Conservation (phyloP, 2,329 filamentous ascomycete species). For the Aureobasidium sp. region DNA sequence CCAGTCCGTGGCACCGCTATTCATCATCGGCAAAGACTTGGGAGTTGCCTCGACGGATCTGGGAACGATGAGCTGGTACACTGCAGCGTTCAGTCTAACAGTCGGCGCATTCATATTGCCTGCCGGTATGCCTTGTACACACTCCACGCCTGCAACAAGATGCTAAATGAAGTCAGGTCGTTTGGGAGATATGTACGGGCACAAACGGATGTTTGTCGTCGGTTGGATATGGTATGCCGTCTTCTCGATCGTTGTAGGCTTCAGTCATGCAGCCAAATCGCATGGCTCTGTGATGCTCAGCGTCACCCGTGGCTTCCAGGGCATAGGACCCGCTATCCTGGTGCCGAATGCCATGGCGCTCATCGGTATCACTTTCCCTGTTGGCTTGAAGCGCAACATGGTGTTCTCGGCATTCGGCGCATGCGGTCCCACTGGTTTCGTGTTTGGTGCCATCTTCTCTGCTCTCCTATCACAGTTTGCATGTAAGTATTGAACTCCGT, state of each 20-base stretch:
- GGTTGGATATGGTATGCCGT: conserved; percentile 33
- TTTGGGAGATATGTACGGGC: conserved; percentile 36
- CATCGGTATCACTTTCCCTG: conserved; percentile 27
- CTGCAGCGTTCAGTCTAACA: conserved; percentile 36
- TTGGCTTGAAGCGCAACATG: conserved; percentile 31
- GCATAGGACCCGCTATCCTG: conserved; percentile 30
- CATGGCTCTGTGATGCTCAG: conserved; percentile 28
- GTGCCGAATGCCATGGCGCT: conserved; percentile 32
- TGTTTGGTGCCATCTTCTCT: conserved; percentile 28
- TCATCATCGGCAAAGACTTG: conserved; percentile 39
- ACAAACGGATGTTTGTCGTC: conserved; percentile 34
- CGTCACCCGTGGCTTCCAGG: conserved; percentile 32
- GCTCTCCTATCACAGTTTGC: conserved; percentile 26
- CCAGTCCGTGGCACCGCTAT: conserved; percentile 31
- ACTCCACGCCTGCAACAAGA: background rate
- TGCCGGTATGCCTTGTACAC: conserved; percentile 21
- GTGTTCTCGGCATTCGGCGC: conserved; percentile 32
- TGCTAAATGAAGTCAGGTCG: conserved; percentile 20
- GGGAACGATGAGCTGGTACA: conserved; percentile 37
- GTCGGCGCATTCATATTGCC: conserved; percentile 40
- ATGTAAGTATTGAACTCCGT: conserved; percentile 38
- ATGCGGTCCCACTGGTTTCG: conserved; percentile 29
- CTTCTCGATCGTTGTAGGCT: conserved; percentile 33
- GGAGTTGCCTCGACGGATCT: conserved; percentile 30
- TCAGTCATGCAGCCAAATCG: conserved; percentile 27